Conservation (phyloP, 2,329 filamentous ascomycete genomes). For the Cytospora mali region DNA sequence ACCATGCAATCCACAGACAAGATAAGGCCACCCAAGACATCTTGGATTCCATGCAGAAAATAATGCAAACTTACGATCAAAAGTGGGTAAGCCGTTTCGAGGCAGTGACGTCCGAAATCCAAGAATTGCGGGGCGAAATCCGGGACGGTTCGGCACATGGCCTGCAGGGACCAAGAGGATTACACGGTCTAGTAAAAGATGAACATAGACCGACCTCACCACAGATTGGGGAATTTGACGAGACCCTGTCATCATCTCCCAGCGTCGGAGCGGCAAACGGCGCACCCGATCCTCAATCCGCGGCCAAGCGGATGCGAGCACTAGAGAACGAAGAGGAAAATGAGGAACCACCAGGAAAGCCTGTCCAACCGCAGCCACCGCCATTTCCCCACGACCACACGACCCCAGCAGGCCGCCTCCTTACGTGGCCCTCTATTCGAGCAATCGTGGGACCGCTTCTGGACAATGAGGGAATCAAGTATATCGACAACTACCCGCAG, state of each 20-base stretch:
- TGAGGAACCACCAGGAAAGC: slow-evolving; percentile 33
- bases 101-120: slow-evolving; percentile 34
- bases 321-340: slow-evolving; percentile 38
- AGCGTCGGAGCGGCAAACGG: slow-evolving; percentile 15
- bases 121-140: slow-evolving; percentile 27
- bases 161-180: slow-evolving; percentile 2
- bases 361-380: slow-evolving; percentile 61
- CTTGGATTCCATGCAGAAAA: slow-evolving; percentile 53
- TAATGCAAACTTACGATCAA: slow-evolving; percentile 37
- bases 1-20: slow-evolving; percentile 42
- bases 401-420: slow-evolving; percentile 81
- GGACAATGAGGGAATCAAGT: slow-evolving; percentile 52
- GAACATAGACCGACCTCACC: slow-evolving; percentile 12
- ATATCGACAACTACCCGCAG: slow-evolving; percentile 74
- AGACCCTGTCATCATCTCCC: slow-evolving; percentile 17
- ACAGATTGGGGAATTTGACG: slow-evolving; percentile 13
- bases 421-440: slow-evolving; percentile 71
- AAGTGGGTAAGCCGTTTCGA: slow-evolving; percentile 38
- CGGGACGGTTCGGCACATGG: slow-evolving; percentile 17
- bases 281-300: slow-evolving; percentile 25
- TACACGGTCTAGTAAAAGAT: slow-evolving; percentile 2
- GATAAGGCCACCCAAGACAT: slow-evolving; percentile 65
- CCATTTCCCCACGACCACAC: slow-evolving; percentile 85
- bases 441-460: slow-evolving; percentile 60
- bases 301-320: slow-evolving; percentile 37